Evolutionary conservation across 2,329 filamentous ascomycete species (phyloP), one percentile per base, ranked within the genome.

Genomic region (Hypoxylon rubiginosum): DNA sequence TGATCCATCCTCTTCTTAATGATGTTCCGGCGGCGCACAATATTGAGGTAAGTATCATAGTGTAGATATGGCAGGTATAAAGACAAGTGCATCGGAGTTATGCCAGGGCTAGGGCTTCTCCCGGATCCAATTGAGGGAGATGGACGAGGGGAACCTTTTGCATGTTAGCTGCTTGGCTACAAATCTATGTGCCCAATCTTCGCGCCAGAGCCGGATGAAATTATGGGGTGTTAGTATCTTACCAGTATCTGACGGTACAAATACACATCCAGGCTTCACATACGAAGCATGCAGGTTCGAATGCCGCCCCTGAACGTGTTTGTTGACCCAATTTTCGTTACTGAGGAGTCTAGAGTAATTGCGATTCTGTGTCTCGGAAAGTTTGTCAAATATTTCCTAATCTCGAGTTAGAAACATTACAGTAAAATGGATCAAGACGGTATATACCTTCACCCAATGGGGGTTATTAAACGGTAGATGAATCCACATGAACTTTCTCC

Each of bases 21-120:
- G 2, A 90, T 77, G 34, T 85, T 83, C 0, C 88, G 85, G 0
- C 88, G 83, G 39, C 82, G 81, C 9, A 90, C 79, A 1, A 90
- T 79, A 50, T 84, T 84, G 60, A 83, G 81, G 72, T 90, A 91
- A 0, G 86, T 88, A 69, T 91, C 88, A 73, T 88, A 91, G 66
- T 91, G 88, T 0, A 91, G 82, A 70, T 90, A 89, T 0, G 87
- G 87, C 0, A 89, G 75, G 61, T 86, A 87, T 0, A 87, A 73
- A 36, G 84, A 86, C 0, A 86, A 79, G 56, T 82, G 83, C 8
- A 67, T 66, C 3, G 74, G 74, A 13, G 67, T 55, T 15, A 69
- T 54, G 10, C 59, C 73, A 0, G 75, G 74, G 51, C 71, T 76
- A 0, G 51, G 24, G 26, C 67, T 76, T 32, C 36, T 75, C 71